Evolutionary conservation across 1,284 basidiomycete species (phyloP).

Genomic region (Leccinum fuscescens): DNA sequence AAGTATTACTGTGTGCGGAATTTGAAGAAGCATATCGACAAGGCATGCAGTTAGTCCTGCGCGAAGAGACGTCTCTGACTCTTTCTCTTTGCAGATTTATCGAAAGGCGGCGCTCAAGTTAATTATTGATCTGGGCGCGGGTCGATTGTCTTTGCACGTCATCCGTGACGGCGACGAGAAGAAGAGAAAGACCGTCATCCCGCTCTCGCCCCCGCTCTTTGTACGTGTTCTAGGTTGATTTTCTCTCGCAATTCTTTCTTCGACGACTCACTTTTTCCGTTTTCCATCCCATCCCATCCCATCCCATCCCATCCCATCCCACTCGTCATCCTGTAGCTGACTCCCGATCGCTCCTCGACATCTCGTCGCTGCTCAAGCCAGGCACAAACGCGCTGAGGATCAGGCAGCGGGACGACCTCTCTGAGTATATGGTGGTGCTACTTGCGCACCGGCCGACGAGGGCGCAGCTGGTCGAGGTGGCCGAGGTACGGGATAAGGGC

Average conservation of each 20-base stretch:
- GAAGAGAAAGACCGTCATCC: conserved; percentile 10
- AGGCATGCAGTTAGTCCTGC: conserved; percentile 49
- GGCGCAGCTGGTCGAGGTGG: conserved; percentile 22
- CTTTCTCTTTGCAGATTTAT: conserved; percentile 69
- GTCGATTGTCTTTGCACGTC: conserved; percentile 20
- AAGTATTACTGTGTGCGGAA: conserved; percentile 96
- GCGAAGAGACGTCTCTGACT: background rate
- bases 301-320: background rate
- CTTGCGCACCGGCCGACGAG: conserved; percentile 32
- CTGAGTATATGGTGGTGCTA: conserved; percentile 29
- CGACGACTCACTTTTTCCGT: background rate
- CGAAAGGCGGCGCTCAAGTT: conserved; percentile 95
- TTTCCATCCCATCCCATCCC: background rate
- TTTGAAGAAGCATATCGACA: conserved; percentile 95
- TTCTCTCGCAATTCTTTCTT: background rate
- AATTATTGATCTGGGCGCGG: conserved; percentile 83
- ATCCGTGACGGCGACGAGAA: background rate
- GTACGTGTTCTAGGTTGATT: conserved; percentile 15
- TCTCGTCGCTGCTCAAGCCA: conserved; percentile 22
- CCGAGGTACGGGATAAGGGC: conserved; percentile 9
- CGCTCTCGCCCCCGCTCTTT: conserved; percentile 29
- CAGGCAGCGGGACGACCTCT: conserved; percentile 33
- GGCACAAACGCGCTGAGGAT: conserved; percentile 27
- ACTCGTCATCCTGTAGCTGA: conserved; percentile 21
- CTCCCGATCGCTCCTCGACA: conserved; percentile 30